Evolutionary conservation across 805 yeast genomes (phyloP), one percentile per base, ranked within the genome.

Genomic region (Cyberlindnera xylosilytica): DNA sequence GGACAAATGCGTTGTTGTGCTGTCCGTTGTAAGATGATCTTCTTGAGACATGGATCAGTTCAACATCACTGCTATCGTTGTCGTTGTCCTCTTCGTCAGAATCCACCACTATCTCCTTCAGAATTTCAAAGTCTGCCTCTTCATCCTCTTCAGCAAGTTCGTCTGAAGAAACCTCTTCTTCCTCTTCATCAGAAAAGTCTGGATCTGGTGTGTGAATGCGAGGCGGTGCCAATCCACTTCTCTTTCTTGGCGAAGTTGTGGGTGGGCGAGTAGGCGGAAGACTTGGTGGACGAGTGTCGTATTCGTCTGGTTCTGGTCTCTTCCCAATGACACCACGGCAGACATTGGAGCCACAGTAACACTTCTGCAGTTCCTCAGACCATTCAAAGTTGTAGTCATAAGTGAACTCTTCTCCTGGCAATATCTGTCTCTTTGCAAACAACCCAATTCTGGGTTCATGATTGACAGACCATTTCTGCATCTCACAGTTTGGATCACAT

Each of bases 301-400:
- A n/a, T n/a, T n/a, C n/a, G n/a, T 8, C 20, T 5, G 28, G 27
- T 7, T 36, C 42, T 9, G 40, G 34, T 12, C 16, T 36, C 22
- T 62, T 61, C 29, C 70, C 66, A 43, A 69, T 64, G 50, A 58
- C 54, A 4, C 75, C 76, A 4, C 71, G 55, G 44, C 79, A 74
- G 20, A 58, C 59, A 3, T 52, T 30, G 7, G 69, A 46, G 1
- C 74, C 74, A 51, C 79, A 74, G 42, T 55, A 61, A 44, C 79
- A 74, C 11, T 56, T 57, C 50, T 70, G 74, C 34, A 71, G 73
- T 41, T 58, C 61, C 10, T 64, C 65, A 45, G 70, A 68, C 60
- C 70, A 63, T 41, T 70, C 72, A 41, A 72, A 72, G 45, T 73
- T 73, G 47, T 74, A 74, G 53, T 74, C 76, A 47, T 72, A 72